Evolutionary conservation across 75 land plant species (phyloP), one percentile per base, ranked within the genome.

Genomic region (Isoetes taiwanensis): DNA sequence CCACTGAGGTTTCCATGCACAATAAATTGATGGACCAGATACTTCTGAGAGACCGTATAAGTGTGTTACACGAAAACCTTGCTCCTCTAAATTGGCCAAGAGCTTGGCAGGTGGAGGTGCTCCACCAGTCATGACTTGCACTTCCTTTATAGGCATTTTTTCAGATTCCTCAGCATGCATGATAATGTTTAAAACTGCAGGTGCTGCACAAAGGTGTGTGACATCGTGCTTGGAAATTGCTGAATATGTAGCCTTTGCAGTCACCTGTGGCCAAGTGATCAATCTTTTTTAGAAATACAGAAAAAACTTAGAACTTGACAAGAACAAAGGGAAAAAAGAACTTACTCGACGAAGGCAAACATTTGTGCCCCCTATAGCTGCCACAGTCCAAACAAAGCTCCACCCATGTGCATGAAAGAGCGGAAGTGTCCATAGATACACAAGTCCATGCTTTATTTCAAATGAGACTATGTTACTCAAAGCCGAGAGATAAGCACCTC

Each of bases 391-490:
- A 23, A 94, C 57, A 67, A 30, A 90, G 41, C 94, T 80, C 97
- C 97, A 90, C 5, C 97, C 97, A 61, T 90, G 84, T 67, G 85
- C 80, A 41, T 90, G 97, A 54, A 90, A 90, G 72, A 86, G 73
- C 0, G 88, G 97, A 2, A 90, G 74, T 59, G 94, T 90, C 97
- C 97, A 90, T 23, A 90, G 57, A 57, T 90, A 90, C 0, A 86
- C 65, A 30, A 79, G 69, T 24, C 88, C 83, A 59, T 80, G 82
- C 28, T 66, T 66, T 72, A 90, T 71, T 27, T 74, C 80, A 91
- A 91, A 90, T 38, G 74, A 56, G 5, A 90, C 56, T 34, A 74
- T 28, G 39, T 27, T 61, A 54, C 84, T 78, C 10, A 90, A 61
- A 32, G 93, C 39, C 68, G 81, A 67, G 12, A 85, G 46, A 59